These are phyloP conservation scores for Colletotrichum brevisporum DNA, from an alignment of 2,329 filamentous ascomycete genomes.

Conservation along the genomic window DNA sequence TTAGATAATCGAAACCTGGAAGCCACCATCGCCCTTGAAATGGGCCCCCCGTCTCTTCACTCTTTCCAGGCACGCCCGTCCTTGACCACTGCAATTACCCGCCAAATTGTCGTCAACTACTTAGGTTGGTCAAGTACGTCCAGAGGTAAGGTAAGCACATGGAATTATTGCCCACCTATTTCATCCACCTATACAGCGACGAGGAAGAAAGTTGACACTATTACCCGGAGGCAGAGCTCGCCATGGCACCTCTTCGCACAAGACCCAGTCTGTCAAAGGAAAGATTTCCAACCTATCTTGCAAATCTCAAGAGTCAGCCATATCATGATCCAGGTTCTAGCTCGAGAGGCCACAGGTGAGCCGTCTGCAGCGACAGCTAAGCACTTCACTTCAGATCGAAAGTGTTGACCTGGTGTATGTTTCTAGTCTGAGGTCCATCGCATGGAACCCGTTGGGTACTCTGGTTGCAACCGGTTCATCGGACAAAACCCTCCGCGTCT, in stretches of 20 bases:
- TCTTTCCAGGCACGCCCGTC: too few species aligned
- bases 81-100: too few species aligned
- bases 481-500: slow-evolving; percentile 80
- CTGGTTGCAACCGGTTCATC: slow-evolving; percentile 85
- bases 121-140: too few species aligned
- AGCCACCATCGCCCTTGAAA: too few species aligned
- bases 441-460: slow-evolving; percentile 90
- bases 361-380: slow-evolving; percentile 37
- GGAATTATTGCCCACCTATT: too few species aligned
- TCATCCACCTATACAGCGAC: too few species aligned
- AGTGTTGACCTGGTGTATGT: slow-evolving; percentile 33
- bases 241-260: slow-evolving; percentile 32
- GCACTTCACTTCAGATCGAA: slow-evolving; percentile 44
- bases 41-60: too few species aligned
- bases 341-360: slow-evolving; percentile 71
- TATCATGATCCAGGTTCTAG: slow-evolving; percentile 75
- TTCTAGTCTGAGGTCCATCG: slow-evolving; percentile 80
- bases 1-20: too few species aligned
- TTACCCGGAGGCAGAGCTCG: too few species aligned
- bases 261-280: slow-evolving; percentile 76
- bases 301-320: slow-evolving; percentile 76
- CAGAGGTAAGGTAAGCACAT: too few species aligned
- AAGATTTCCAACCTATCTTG: slow-evolving; percentile 77
- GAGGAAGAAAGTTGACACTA: too few species aligned
- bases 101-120: too few species aligned